These are phyloP conservation scores for Cercospora sesami DNA, from an alignment of 2,329 filamentous ascomycete genomes.

Conservation along the genomic window DNA sequence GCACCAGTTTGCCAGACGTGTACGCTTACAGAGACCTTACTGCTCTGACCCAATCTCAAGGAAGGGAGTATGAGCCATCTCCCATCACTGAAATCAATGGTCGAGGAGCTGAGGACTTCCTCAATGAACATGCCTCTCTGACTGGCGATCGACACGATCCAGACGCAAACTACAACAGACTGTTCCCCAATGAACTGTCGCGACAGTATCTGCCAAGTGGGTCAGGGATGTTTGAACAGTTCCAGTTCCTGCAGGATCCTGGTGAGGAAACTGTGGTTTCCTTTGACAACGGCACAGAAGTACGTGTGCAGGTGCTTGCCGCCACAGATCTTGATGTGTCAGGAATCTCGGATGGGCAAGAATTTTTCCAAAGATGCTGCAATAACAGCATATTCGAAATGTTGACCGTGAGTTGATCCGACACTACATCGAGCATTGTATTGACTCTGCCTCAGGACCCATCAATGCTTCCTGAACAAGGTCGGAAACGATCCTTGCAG, in stretches of 20 bases:
- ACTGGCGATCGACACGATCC: constrained; percentile 42
- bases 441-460: not conserved
- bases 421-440: not conserved
- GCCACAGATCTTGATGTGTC: constrained; percentile 27
- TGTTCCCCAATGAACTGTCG: constrained; percentile 39
- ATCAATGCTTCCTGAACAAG: not conserved
- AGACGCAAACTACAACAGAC: constrained; percentile 44
- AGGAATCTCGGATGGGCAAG: constrained; percentile 41
- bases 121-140: constrained; percentile 38
- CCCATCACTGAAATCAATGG: constrained; percentile 44
- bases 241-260: constrained; percentile 1
- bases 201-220: not conserved
- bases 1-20: constrained; percentile 40
- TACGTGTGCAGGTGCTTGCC: constrained; percentile 1
- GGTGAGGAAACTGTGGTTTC: constrained; percentile 3
- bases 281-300: constrained; percentile 7
- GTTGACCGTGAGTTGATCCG: not conserved
- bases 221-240: not conserved
- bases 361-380: constrained; percentile 46
- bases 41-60: constrained; percentile 4
- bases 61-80: constrained; percentile 28
- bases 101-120: constrained; percentile 37
- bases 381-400: constrained; percentile 3
- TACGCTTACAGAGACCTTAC: constrained; percentile 37
- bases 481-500: not conserved